Base-by-base conservation (phyloP, 2,329 filamentous ascomycete genomes). In the Xylariales sp. region DNA sequence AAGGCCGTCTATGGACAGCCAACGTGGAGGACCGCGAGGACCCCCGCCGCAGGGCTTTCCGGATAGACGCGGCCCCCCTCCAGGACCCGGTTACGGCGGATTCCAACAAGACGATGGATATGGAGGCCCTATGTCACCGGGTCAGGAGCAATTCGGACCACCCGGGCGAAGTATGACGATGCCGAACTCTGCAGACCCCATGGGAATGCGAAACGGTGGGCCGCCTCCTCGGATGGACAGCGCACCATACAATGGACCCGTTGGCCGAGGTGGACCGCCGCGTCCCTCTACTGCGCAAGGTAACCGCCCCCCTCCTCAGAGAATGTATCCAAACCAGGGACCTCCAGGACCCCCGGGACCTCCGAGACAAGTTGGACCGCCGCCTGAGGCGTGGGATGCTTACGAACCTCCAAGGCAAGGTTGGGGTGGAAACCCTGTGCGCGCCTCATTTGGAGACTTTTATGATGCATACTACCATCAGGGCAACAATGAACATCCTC, bases 81-180 rank as follows among this genome's bases (percentile, higher is more conserved):
- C 38, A 17, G 51, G 55, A 6, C 56, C 55, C 38, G 57, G 56
- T 4, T 65, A 63, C 41, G 60, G 55, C 5, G 59, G 60, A 4
- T 65, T 62, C 45, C 52, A 55, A 7, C 61, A 67, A 14, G 61
- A 66, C 32, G 59, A 57, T 7, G 60, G 61, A 25, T 54, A 55
- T 12, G 13, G 13, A 12, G 53, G 53, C 18, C 53, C 62, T 14
- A 61, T 58, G 36, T 60, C 60, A 25, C 60, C 63, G 10, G 47
- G 46, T 7, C 52, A 54, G 42, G 60, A 66, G 27, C 62, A 65
- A 5, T 78, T 73, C 46, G 73, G 65, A 0, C 69, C 72, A 3
- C 74, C 73, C 7, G 53, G 61, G n/a, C 66, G 78, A 48, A 82
- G 77, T 40, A 76, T 73, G 69, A 83, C 79, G 5, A 77, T 81